Percentiles rank a stretch among this genome's conserved stretches.
Conservation (phyloP, 164 flowering plant genomes). For the Magnolia changhungtana region DNA sequence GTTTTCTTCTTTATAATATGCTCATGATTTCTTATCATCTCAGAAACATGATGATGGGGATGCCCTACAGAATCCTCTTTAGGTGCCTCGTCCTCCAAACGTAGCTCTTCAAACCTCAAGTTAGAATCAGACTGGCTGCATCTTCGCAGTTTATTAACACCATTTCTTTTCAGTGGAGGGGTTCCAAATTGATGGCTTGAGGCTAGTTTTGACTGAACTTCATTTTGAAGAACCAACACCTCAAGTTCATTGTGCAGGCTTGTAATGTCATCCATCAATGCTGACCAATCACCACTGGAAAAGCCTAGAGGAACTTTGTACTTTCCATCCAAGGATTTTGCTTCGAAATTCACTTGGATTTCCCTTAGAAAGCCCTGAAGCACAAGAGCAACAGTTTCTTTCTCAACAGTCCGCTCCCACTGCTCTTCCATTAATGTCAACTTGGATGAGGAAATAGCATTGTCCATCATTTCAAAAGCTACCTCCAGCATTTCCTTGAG, state of each 20-base stretch:
- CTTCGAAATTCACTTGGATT: constrained; percentile 23
- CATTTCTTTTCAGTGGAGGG: neutral
- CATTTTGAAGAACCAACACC: constrained; percentile 17
- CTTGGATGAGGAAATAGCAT: constrained; percentile 41
- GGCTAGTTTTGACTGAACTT: constrained; percentile 8
- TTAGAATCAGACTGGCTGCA: constrained; percentile 7
- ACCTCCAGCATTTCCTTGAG: constrained; percentile 62
- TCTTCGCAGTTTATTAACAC: neutral
- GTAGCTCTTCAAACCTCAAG: neutral
- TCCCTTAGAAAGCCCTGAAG: constrained; percentile 38
- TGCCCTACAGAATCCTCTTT: constrained; percentile 20
- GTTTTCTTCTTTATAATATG: constrained; percentile 42
- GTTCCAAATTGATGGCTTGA: neutral
- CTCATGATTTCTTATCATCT: constrained; percentile 52
- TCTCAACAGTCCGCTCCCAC: constrained; percentile 58
- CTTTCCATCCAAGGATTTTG: constrained; percentile 15
- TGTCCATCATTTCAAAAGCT: constrained; percentile 61
- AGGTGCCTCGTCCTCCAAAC: neutral
- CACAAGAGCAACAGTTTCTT: constrained; percentile 27
- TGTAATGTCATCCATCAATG: constrained; percentile 35
- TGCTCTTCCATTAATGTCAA: constrained; percentile 50
- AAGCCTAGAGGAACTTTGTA: constrained; percentile 4
- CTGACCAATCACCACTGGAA: constrained; percentile 22
- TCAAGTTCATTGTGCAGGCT: constrained; percentile 41
- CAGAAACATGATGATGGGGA: constrained; percentile 34